These are phyloP conservation scores for Schizothecium vesticola DNA, from an alignment of 495 filamentous ascomycete genomes.

Conservation along the genomic window DNA sequence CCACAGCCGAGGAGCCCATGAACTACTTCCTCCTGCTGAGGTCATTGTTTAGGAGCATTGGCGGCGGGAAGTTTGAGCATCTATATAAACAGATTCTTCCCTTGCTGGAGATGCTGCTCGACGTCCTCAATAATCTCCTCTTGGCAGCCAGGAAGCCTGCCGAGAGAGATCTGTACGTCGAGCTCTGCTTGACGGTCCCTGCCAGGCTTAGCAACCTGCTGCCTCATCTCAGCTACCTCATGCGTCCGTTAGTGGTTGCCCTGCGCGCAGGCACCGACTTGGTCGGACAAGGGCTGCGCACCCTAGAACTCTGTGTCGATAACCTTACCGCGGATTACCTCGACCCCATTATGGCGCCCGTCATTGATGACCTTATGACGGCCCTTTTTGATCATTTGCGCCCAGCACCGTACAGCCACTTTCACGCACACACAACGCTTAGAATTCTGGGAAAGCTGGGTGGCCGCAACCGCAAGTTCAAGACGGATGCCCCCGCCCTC, in stretches of 20 bases:
- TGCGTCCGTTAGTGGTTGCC: slow-evolving; percentile 94
- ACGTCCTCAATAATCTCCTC: slow-evolving; percentile 92
- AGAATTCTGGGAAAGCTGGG: slow-evolving; percentile 97
- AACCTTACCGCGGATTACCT: slow-evolving; percentile 97
- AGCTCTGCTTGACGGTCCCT: slow-evolving; percentile 92
- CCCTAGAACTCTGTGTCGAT: slow-evolving; percentile 93
- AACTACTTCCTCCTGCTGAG: slow-evolving; percentile 95
- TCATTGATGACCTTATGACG: slow-evolving; percentile 97
- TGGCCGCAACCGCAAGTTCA: slow-evolving; percentile 89
- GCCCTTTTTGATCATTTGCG: slow-evolving; percentile 91
- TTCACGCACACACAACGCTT: slow-evolving; percentile 96
- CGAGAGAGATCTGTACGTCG: slow-evolving; percentile 94
- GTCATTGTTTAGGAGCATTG: slow-evolving; percentile 91
- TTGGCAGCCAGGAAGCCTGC: slow-evolving; percentile 80
- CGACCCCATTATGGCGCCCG: slow-evolving; percentile 98
- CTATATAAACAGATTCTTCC: slow-evolving; percentile 97
- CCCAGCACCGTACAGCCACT: slow-evolving; percentile 90
- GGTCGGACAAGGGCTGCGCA: slow-evolving; percentile 88
- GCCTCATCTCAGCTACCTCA: slow-evolving; percentile 94
- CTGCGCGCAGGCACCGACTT: slow-evolving; percentile 86
- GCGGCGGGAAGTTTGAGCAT: slow-evolving; percentile 93
- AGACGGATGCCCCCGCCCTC: slow-evolving; percentile 78
- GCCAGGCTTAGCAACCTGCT: slow-evolving; percentile 91
- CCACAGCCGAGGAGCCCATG: slow-evolving; percentile 93
- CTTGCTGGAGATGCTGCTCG: slow-evolving; percentile 91